These are phyloP conservation scores for Epichloe coenophiala DNA, from an alignment of 2,329 filamentous ascomycete genomes.

Conservation along the genomic window DNA sequence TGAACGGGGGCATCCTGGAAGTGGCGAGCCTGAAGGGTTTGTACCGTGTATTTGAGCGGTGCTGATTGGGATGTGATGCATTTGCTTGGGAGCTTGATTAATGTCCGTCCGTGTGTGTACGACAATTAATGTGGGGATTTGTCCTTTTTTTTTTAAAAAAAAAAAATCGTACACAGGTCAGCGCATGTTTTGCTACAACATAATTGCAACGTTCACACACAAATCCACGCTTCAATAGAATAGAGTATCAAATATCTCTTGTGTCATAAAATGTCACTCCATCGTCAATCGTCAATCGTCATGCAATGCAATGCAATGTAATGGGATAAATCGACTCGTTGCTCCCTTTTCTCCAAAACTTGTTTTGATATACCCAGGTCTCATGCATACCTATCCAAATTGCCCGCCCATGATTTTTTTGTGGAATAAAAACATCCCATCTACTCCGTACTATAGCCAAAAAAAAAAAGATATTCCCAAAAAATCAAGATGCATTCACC, in stretches of 20 bases:
- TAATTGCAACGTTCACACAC: too few species aligned
- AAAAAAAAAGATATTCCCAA: too few species aligned
- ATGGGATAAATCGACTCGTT: too few species aligned
- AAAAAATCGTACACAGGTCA: too few species aligned
- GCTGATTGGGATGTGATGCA: constrained; percentile 36
- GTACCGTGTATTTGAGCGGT: constrained; percentile 90
- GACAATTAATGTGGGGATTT: not conserved
- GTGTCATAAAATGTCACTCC: too few species aligned
- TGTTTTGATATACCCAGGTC: not conserved
- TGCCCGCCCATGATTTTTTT: not conserved
- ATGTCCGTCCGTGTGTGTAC: not conserved
- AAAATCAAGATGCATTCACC: not conserved
- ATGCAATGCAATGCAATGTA: too few species aligned
- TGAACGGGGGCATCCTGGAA: constrained; percentile 65
- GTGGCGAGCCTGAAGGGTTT: constrained; percentile 84
- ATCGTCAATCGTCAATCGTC: too few species aligned
- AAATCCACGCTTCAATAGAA: not conserved
- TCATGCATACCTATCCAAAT: not conserved
- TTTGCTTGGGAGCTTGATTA: not conserved
- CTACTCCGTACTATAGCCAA: not conserved
- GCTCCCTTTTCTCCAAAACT: not conserved
- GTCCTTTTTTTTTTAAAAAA: not conserved
- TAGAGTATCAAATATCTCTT: not conserved
- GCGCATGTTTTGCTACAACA: too few species aligned
- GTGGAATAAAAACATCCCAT: not conserved